Evolutionary conservation across 768 basidiomycete genomes (phyloP).

Genomic region (Lentinula raphanica): DNA sequence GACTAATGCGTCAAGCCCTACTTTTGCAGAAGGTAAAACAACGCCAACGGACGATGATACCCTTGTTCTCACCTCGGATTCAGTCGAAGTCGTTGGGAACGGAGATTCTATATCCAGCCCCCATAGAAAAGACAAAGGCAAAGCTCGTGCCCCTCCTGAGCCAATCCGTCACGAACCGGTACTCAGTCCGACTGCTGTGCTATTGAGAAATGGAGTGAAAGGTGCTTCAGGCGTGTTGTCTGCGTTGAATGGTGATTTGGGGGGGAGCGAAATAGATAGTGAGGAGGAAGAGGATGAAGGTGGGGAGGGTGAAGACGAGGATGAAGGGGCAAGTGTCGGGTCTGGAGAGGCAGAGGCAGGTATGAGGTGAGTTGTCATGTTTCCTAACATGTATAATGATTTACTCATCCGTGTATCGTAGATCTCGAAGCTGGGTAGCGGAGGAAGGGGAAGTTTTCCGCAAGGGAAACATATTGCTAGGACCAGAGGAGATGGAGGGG

Average conservation of each 20-base stretch:
- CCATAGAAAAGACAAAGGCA: slow-evolving; percentile 74
- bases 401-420: no score
- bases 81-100: no score
- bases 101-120: not conserved
- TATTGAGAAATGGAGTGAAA: slow-evolving; percentile 19
- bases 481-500: slow-evolving; percentile 83
- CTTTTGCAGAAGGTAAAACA: slow-evolving; percentile 25
- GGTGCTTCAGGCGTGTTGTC: not conserved
- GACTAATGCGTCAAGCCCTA: not conserved
- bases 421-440: slow-evolving; percentile 77
- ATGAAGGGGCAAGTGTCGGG: not conserved
- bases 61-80: no score
- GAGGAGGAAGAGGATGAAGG: slow-evolving; percentile 9
- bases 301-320: slow-evolving; percentile 26
- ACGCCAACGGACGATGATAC: no score
- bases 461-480: slow-evolving; percentile 76
- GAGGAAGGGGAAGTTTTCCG: slow-evolving; percentile 98
- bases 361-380: slow-evolving; percentile 1
- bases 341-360: not conserved
- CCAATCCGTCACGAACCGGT: slow-evolving; percentile 67
- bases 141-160: slow-evolving; percentile 64
- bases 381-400: no score
- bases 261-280: not conserved
- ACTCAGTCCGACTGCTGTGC: slow-evolving; percentile 59
- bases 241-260: not conserved